Base-by-base conservation (phyloP, 108 stramenopile species). In the Skeletonema tropicum region DNA sequence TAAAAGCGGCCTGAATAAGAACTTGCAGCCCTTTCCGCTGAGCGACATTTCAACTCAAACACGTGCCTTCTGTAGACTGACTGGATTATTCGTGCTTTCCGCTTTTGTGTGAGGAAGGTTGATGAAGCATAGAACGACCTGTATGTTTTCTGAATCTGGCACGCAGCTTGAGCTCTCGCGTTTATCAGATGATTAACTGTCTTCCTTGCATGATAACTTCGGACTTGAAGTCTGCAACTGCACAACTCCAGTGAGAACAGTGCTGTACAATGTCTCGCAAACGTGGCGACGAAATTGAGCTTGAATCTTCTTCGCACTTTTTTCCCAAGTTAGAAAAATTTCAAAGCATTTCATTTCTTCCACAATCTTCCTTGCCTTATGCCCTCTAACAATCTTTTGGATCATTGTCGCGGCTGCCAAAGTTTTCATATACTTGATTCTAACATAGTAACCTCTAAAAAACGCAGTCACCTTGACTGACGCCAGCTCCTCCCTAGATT, bases 1-100 rank as follows among this genome's bases (percentile, higher is more conserved):
- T 69, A 23, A 58, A 59, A 8, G 29, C 15, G 31, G 29, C 68
- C 74, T 60, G 57, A 55, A 55, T 23, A 26, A 33, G 39, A 57
- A 66, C 29, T 52, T 52, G 15, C 8, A 48, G 66, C 42, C 31
- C 21, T 66, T 26, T 46, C 12, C 19, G 48, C 8, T 31, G 29
- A 30, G 10, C 6, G 42, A 48, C 48, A 66, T 31, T 45, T 66
- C 3, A 12, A 12, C 23, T 8, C 29, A 29, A 42, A 7, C 13
- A 52, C 10, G 31, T 48, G 38, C 32, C 66, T 66, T 30, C 66
- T 66, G 66, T 52, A 45, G 14, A 48, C 41, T 30, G 74, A 55
- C 55, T 75, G 74, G 14, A 77, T 72, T 39, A 72, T 71, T 45
- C 30, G 5, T 8, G 61, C 76, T 3, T 38, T 39, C 19, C 26